phyloP scores from a whole-genome alignment of 2,329 filamentous ascomycete genomes.

The Fusarium sulawesiense region DNA sequence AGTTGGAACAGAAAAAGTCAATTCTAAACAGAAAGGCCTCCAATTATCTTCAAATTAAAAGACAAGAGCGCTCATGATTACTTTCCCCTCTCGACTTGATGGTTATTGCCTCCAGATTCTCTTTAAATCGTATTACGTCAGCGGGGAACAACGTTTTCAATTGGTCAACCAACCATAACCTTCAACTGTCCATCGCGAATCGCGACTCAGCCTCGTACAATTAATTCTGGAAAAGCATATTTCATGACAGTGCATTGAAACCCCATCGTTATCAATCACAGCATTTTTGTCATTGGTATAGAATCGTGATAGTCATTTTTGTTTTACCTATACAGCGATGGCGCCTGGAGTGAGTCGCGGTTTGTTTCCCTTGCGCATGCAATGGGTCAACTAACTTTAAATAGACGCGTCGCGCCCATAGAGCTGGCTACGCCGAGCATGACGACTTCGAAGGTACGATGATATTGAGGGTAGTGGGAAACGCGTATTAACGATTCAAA shows the following conservation, averaged over 20 bases:
- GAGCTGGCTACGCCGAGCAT: constrained; percentile 67
- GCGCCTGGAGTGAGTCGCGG: constrained; percentile 54
- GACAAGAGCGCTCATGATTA: background rate
- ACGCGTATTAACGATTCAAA: constrained; percentile 52
- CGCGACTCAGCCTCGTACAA: constrained; percentile 44
- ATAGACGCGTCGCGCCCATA: constrained; percentile 68
- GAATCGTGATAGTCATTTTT: background rate
- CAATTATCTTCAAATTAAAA: no score
- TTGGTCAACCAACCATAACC: constrained; percentile 36
- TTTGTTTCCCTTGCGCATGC: constrained; percentile 9
- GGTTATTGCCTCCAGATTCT: background rate
- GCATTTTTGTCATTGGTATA: constrained; percentile 3
- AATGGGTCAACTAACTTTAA: constrained; percentile 28
- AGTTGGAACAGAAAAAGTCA: background rate
- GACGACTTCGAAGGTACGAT: constrained; percentile 69
- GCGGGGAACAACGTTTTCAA: constrained; percentile 22
- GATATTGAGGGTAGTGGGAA: background rate
- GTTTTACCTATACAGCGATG: constrained; percentile 47
- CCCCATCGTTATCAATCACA: constrained; percentile 7
- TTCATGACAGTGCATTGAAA: constrained; percentile 10
- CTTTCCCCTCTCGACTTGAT: background rate
- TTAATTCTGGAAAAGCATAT: constrained; percentile 12
- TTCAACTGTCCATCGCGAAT: constrained; percentile 29
- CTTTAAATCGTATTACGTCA: constrained; percentile 40
- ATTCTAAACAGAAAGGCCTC: background rate